Base-by-base conservation (phyloP, 2,329 filamentous ascomycete genomes). In the Metarhizium sp. region DNA sequence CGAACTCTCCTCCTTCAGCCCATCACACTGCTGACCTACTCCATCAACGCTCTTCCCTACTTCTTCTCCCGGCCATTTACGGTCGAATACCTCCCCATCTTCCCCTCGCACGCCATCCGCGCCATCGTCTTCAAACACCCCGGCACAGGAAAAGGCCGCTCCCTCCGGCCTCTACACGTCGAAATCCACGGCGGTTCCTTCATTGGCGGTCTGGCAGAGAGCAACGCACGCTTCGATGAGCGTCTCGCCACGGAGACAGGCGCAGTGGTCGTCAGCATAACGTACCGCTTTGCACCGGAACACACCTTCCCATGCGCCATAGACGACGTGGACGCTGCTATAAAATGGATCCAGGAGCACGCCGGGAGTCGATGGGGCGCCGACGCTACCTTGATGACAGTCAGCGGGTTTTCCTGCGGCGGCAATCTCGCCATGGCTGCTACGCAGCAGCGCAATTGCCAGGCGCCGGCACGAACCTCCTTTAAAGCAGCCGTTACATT, bases 281-380 rank as follows among this genome's bases (percentile, higher is more conserved):
- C 78, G 18, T 80, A 81, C 59, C 69, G 78, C 1, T 70, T 78
- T 36, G 78, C 76, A 7, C 78, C 78, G 0, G 77, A 79, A 56
- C 66, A 79, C 59, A 66, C 68, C 29, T 81, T 80, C 55, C 78
- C 78, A 0, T 66, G 64, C 1, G 72, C 72, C 3, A 65, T 79
- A 2, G 66, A 79, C 53, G 78, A 82, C 60, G 67, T 74, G 2
- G 73, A 77, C 53, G 73, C 73, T 45, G 67, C 71, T 0, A 61
- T 78, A 68, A 59, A 25, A 4, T 25, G 25, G 25, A 25, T 25
- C 25, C 25, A 25, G 25, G 25, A 25, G 25, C 25, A 25, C 4
- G 25, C 25, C 25, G 25, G 1, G 25, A 25, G 25, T 25, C 25
- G 25, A 25, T 25, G 25, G 25, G 67, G 67, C 13, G 69, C 72